Percentiles rank a stretch among this genome's conserved stretches.
Conservation (phyloP, 1,284 basidiomycete genomes). For the Trichosporon inkin region DNA sequence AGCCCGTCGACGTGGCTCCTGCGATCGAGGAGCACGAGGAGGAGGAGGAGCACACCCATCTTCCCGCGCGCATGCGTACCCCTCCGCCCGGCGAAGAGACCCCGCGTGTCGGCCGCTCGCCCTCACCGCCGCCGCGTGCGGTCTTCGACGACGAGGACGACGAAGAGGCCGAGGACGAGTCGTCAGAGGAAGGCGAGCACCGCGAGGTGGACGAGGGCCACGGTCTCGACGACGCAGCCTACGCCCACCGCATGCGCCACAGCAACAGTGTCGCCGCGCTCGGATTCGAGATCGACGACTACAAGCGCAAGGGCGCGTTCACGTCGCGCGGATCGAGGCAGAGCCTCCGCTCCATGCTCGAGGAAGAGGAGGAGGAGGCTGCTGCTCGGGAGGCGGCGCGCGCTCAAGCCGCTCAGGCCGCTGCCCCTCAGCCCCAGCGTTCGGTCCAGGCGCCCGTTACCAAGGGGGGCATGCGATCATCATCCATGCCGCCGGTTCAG, state of each 20-base stretch:
- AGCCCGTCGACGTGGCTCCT: neutral
- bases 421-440: neutral
- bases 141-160: conserved; percentile 10
- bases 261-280: conserved; percentile 9
- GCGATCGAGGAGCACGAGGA: conserved; percentile 18
- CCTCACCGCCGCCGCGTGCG: conserved; percentile 10
- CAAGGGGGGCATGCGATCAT: no score
- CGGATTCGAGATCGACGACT: conserved; percentile 18
- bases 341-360: neutral
- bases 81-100: conserved; percentile 16
- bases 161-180: conserved; percentile 10
- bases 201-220: neutral
- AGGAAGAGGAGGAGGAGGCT: neutral
- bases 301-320: neutral
- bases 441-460: neutral
- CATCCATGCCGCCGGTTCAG: neutral
- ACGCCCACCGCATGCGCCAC: conserved; percentile 6
- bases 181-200: conserved; percentile 10
- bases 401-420: neutral
- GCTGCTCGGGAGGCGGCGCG: neutral
- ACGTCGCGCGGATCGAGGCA: neutral
- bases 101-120: conserved; percentile 18
- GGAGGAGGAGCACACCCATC: neutral
- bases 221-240: conserved; percentile 5
- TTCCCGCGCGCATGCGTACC: neutral